These are phyloP conservation scores for Thraustochytrium sp. DNA, from an alignment of 352 stramenopile genomes.

Conservation along the genomic window DNA sequence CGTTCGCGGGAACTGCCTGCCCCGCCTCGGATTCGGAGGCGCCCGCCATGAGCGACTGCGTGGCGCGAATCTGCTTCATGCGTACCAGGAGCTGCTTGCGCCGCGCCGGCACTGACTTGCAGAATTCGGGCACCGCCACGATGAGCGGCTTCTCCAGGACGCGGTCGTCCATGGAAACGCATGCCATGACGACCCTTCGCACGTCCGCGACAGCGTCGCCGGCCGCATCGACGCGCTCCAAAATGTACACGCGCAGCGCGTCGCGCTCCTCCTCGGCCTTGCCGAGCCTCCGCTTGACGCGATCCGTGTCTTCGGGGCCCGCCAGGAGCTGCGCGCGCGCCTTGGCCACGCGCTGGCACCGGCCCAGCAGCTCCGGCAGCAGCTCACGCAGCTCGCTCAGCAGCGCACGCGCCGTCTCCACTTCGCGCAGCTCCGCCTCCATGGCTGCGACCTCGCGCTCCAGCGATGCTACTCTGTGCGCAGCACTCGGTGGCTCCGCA, in stretches of 20 bases:
- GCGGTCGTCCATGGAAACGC: background rate
- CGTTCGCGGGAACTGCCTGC: background rate
- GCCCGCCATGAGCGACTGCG: background rate
- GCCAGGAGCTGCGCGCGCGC: background rate
- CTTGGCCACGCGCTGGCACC: background rate
- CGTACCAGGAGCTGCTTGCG: background rate
- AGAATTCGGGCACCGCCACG: background rate
- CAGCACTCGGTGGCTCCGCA: background rate
- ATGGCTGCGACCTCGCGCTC: too few relatives aligned
- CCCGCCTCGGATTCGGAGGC: background rate
- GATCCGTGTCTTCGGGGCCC: background rate
- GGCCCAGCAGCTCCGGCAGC: background rate
- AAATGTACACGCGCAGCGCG: background rate
- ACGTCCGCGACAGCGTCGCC: background rate
- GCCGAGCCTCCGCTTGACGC: background rate
- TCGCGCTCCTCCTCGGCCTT: background rate
- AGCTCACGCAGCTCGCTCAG: background rate
- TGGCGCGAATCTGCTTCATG: background rate
- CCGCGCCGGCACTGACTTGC: background rate
- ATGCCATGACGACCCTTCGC: background rate
- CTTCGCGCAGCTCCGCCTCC: background rate
- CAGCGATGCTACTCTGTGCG: background rate
- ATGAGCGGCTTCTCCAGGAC: background rate
- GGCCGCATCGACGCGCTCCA: background rate
- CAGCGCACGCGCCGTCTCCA: background rate